phyloP scores from a whole-genome alignment of 805 yeast species.

The Yamadazyma phyllophila region DNA sequence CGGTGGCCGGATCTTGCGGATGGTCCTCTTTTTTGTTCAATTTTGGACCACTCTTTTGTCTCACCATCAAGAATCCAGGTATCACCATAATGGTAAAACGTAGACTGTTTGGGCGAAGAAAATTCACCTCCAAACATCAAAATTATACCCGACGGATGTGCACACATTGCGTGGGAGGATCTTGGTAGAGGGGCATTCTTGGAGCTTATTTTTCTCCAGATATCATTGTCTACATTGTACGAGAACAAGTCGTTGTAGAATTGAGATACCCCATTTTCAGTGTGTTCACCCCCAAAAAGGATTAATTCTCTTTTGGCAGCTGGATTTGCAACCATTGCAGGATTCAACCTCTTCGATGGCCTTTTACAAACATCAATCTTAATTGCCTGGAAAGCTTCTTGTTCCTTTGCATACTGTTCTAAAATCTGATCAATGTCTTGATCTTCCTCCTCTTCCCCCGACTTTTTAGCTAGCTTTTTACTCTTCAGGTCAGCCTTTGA shows the following conservation, averaged over 20 bases:
- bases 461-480: slow-evolving; percentile 72
- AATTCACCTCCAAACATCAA: slow-evolving; percentile 95
- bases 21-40: slow-evolving; percentile 71
- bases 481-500: slow-evolving; percentile 71
- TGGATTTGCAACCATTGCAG: slow-evolving; percentile 74
- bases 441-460: slow-evolving; percentile 79
- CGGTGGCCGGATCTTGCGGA: slow-evolving; percentile 90
- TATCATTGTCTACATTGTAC: slow-evolving; percentile 71
- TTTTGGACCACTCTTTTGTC: slow-evolving; percentile 85
- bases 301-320: slow-evolving; percentile 72
- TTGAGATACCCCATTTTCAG: slow-evolving; percentile 49
- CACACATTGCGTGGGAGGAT: slow-evolving; percentile 89
- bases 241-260: slow-evolving; percentile 81
- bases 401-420: slow-evolving; percentile 74
- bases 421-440: slow-evolving; percentile 82
- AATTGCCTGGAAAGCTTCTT: slow-evolving; percentile 73
- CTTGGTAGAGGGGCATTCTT: slow-evolving; percentile 90
- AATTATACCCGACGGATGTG: slow-evolving; percentile 86
- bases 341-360: slow-evolving; percentile 72
- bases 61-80: slow-evolving; percentile 89
- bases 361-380: slow-evolving; percentile 53
- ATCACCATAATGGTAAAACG: slow-evolving; percentile 95
- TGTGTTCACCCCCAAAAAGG: slow-evolving; percentile 86
- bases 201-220: slow-evolving; percentile 77
- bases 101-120: slow-evolving; percentile 91